A percentile compares a stretch with the other conserved stretches of the same genome.
These are phyloP conservation scores for Candida khao-thaluensis DNA, from an alignment of 805 yeast genomes.

Conservation along the genomic window DNA sequence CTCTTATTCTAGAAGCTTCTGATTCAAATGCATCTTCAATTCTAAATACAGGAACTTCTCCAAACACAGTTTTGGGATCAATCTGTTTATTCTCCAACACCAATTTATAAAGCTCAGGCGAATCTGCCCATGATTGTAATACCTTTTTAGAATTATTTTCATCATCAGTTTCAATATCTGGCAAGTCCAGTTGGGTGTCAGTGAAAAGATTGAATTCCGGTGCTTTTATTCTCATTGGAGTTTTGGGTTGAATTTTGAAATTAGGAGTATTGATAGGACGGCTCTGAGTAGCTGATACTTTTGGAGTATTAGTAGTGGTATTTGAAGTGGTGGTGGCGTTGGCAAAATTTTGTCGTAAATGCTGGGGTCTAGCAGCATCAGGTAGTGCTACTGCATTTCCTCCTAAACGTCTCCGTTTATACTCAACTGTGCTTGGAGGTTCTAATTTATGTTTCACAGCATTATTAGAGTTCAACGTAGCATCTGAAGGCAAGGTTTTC, in stretches of 20 bases:
- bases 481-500: neutral
- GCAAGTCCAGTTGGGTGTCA: conserved; percentile 25
- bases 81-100: conserved; percentile 32
- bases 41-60: conserved; percentile 66
- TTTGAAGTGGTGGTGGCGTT: neutral
- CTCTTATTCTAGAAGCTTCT: conserved; percentile 49
- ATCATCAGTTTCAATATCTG: conserved; percentile 43
- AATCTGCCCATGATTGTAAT: conserved; percentile 39
- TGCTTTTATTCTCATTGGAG: conserved; percentile 6
- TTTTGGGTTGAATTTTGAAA: conserved; percentile 8
- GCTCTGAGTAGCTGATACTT: neutral
- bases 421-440: conserved; percentile 5
- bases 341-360: neutral
- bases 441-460: conserved; percentile 8
- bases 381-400: conserved; percentile 39
- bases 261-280: conserved; percentile 4
- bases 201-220: conserved; percentile 4
- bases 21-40: conserved; percentile 67
- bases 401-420: conserved; percentile 13
- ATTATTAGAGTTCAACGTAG: neutral
- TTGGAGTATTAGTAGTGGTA: neutral
- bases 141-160: conserved; percentile 27
- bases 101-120: conserved; percentile 32
- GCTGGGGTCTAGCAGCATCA: conserved; percentile 33
- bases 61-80: conserved; percentile 71